phyloP scores from a whole-genome alignment of 2,329 filamentous ascomycete species.

The Xylaria multiplex region DNA sequence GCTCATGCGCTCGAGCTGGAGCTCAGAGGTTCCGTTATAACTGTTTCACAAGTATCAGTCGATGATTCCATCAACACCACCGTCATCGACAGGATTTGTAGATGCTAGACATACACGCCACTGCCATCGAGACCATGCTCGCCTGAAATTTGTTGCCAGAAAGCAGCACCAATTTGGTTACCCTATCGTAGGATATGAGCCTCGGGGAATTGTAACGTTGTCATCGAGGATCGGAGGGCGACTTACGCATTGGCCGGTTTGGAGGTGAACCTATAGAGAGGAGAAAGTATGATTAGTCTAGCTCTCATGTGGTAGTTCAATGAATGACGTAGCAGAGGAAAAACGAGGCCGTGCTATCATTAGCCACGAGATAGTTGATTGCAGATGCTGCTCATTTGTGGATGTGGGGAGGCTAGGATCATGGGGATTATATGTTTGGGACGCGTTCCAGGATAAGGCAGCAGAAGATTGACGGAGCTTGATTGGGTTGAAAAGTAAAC shows the following conservation, averaged over 20 bases:
- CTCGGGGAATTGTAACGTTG: constrained; percentile 31
- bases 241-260: constrained; percentile 99
- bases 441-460: constrained; percentile 50
- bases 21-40: constrained; percentile 97
- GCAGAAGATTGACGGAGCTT: constrained; percentile 23
- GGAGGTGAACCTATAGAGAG: constrained; percentile 87
- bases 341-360: constrained; percentile 1
- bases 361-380: not conserved
- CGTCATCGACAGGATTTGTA: not conserved
- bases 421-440: not conserved
- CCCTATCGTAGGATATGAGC: constrained; percentile 69
- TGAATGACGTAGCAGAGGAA: not conserved
- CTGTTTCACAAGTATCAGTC: constrained; percentile 58
- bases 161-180: constrained; percentile 99
- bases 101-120: constrained; percentile 76
- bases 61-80: constrained; percentile 1
- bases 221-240: constrained; percentile 43
- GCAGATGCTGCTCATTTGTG: constrained; percentile 37
- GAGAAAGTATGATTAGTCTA: constrained; percentile 20
- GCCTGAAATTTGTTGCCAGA: constrained; percentile 92
- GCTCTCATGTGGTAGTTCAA: not conserved
- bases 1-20: constrained; percentile 99
- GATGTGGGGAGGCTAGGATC: constrained; percentile 38
- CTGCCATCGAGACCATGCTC: constrained; percentile 98
- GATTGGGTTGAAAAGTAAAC: constrained; percentile 41